phyloP scores from a whole-genome alignment of 225 moss, liverwort and hornwort genomes.

The Polytrichum formosum region DNA sequence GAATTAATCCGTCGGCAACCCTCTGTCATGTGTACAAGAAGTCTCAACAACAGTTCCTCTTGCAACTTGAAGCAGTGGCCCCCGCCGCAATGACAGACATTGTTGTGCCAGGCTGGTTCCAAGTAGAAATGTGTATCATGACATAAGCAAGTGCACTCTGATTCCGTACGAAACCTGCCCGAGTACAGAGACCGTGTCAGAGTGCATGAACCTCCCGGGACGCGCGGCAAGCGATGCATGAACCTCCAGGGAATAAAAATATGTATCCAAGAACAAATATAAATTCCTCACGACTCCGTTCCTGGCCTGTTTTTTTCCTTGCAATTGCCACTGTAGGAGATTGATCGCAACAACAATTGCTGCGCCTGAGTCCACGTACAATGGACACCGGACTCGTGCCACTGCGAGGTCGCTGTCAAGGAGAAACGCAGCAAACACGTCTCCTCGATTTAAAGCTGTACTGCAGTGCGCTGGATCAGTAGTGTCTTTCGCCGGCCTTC shows the following conservation, averaged over 20 bases:
- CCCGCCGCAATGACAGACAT: background rate
- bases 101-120: background rate
- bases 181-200: background rate
- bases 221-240: background rate
- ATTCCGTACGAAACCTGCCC: constrained; percentile 1
- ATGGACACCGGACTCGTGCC: background rate
- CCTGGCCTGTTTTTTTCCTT: background rate
- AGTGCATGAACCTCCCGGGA: background rate
- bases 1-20: background rate
- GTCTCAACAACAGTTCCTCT: background rate
- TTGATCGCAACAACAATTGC: background rate
- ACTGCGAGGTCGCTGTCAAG: background rate
- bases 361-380: background rate
- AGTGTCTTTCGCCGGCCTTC: too few relatives aligned
- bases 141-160: background rate
- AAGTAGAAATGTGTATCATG: constrained; percentile 1
- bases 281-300: background rate
- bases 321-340: background rate
- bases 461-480: too few relatives aligned
- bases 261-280: background rate
- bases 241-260: background rate
- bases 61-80: background rate
- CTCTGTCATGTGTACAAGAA: background rate
- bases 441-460: too few relatives aligned
- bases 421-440: background rate